Evolutionary conservation across 352 stramenopile species (phyloP), one percentile per base, ranked within the genome.

Genomic region (Globisporangium megalacanthum): DNA sequence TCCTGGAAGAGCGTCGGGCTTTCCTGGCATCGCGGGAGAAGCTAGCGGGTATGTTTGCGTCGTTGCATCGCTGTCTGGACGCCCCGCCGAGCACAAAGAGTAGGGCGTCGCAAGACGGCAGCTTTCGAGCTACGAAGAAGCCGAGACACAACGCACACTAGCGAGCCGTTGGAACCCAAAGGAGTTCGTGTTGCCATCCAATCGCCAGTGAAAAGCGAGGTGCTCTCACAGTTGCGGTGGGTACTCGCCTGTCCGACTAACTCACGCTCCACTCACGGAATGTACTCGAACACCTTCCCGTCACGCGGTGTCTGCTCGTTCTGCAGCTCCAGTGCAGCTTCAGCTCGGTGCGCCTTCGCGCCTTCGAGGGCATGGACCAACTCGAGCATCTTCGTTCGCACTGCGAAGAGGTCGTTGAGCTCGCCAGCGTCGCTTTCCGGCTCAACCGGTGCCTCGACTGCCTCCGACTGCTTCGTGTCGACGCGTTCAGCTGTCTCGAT

Each of bases 271-370:
- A 54, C 48, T 22, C 51, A 54, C 22, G 58, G 51, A 10, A 58
- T 48, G 36, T 55, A 58, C 36, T 59, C 58, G 58, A 55, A 64
- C 41, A 64, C 58, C 56, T 61, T 56, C 10, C 20, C 47, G 10
- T 63, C 41, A 10, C 17, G 50, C 19, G 45, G 14, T 2, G 20
- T 19, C 8, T 33, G 25, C 14, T 52, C 48, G 7, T 49, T 49
- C 33, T 14, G 20, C 44, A 29, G 5, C 44, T 49, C 19, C 44
- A 49, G 44, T 19, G 29, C 20, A 13, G 31, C 35, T 42, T 44
- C 42, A 10, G 49, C 20, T 14, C 49, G 15, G 42, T 10, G 52
- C 17, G 57, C 57, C 14, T 44, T 42, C 44, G 15, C 17, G 20
- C 15, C 19, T n/a, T 37, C 50, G 0, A n/a, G 19, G 4, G 47